Evolutionary conservation across 352 stramenopile genomes (phyloP).

Genomic region (Blastocystis sp.): DNA sequence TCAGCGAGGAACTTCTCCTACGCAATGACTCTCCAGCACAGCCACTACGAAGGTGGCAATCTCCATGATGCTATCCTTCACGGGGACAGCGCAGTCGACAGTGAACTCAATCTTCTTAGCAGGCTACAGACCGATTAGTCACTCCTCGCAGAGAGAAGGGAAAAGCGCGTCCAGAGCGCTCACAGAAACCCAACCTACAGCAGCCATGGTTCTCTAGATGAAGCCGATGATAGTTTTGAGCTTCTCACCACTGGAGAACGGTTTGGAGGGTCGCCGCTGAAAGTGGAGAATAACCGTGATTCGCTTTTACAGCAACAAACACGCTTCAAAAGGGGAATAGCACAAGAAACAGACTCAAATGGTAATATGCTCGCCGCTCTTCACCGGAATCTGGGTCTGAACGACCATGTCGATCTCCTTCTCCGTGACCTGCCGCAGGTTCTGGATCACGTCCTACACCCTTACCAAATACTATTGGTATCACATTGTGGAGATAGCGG

Average conservation of each 20-base stretch:
- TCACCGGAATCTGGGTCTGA: neutral
- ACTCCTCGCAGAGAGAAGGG: neutral
- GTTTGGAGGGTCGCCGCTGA: neutral
- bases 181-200: slow-evolving; percentile 38
- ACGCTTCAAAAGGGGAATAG: neutral
- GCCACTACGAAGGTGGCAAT: slow-evolving; percentile 85
- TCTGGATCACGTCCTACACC: slow-evolving; percentile 22
- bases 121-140: slow-evolving; percentile 39
- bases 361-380: slow-evolving; percentile 54
- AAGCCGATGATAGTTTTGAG: slow-evolving; percentile 61
- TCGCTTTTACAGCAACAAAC: slow-evolving; percentile 14
- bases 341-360: neutral
- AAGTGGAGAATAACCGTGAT: slow-evolving; percentile 1
- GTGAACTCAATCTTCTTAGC: slow-evolving; percentile 81
- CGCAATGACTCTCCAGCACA: neutral
- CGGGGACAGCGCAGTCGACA: slow-evolving; percentile 89
- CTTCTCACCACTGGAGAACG: neutral
- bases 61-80: slow-evolving; percentile 98
- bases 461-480: neutral
- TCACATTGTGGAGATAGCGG: slow-evolving; percentile 13
- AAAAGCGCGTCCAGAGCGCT: neutral
- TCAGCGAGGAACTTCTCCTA: slow-evolving; percentile 97
- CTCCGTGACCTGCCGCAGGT: slow-evolving; percentile 30
- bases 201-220: slow-evolving; percentile 32
- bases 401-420: slow-evolving; percentile 27